Conservation (phyloP, 2,329 filamentous ascomycete species). For the Ciborinia camelliae region DNA sequence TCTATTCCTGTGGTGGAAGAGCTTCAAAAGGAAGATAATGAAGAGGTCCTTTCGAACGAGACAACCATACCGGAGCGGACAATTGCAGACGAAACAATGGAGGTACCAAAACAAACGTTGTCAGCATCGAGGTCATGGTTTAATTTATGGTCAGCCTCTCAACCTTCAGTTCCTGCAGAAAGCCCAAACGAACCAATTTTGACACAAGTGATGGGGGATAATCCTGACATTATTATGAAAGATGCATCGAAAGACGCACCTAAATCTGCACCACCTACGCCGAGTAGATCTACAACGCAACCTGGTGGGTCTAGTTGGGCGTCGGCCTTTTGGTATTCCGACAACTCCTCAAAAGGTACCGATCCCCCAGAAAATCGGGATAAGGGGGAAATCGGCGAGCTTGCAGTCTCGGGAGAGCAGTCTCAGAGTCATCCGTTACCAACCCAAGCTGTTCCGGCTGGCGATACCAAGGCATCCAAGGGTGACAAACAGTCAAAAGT, state of each 20-base stretch:
- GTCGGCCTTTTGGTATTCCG: constrained; percentile 62
- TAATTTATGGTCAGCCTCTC: constrained; percentile 33
- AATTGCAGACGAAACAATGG: constrained; percentile 17
- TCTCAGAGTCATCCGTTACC: constrained; percentile 49
- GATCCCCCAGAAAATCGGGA: constrained; percentile 14
- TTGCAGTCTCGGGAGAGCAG: constrained; percentile 56
- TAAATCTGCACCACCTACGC: constrained; percentile 7
- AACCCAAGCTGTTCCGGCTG: constrained; percentile 24
- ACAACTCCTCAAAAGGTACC: constrained; percentile 33
- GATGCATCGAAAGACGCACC: constrained; percentile 13
- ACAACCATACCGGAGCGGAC: not conserved
- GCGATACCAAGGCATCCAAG: constrained; percentile 17
- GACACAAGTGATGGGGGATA: not conserved
- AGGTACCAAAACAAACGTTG: constrained; percentile 3
- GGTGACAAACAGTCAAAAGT: constrained; percentile 28
- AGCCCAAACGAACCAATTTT: constrained; percentile 23
- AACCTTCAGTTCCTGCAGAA: constrained; percentile 28
- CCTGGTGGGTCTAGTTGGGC: constrained; percentile 65
- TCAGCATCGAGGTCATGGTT: constrained; percentile 34
- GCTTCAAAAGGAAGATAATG: constrained; percentile 4
- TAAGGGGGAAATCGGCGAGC: constrained; percentile 39
- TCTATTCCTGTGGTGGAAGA: constrained; percentile 14
- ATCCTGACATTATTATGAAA: constrained; percentile 27
- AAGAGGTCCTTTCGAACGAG: constrained; percentile 8
- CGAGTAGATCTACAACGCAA: constrained; percentile 19